Base-by-base conservation (phyloP, 768 basidiomycete genomes). In the Candolleomyces aberdarensis region DNA sequence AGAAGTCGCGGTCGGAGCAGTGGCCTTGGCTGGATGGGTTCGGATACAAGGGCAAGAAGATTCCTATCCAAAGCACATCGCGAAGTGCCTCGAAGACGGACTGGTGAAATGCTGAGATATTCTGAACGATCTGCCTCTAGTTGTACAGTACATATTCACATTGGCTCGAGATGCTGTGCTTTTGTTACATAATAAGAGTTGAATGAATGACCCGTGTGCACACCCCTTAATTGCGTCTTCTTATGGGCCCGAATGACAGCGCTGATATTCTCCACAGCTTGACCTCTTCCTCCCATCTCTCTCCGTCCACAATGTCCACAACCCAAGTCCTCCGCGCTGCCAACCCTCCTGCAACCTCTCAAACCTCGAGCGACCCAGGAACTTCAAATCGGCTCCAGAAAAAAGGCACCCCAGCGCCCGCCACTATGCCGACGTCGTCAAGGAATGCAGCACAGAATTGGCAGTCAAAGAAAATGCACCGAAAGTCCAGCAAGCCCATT, bases 1-100 rank as follows among this genome's bases (percentile, higher is more conserved):
- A 99, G 82, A 69, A 82, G 69, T 83, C 83, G 67, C 76, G 97
- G 65, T 89, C 86, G 29, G 77, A 85, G 68, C 71, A 78, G 60
- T 98, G 95, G 94, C 92, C 97, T 5, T 99, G 97, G 97, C 76
- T 98, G 71, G 93, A 99, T 70, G 97, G 96, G 40, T 91, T 96
- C 63, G 94, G 94, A 29, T 97, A 94, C 76, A 81, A 87, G 70
- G 89, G 87, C 50, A 54, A 51, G 84, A 89, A 88, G 71, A 92
- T 94, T 57, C 86, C 88, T 2, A 76, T 86, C 20, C 67, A 71
- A 8, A 66, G 76, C 7, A 67, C 62, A 19, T 80, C 77, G 69
- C 69, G 70, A 51, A 70, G 69, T 17, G 57, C 41, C 36, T 76
- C 79, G 69, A 85, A 84, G 74, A 89, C 84, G 71, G 92, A 94